Evolutionary conservation across 2,329 filamentous ascomycete genomes (phyloP), one percentile per base, ranked within the genome.

Genomic region (Lachnellula hyalina): DNA sequence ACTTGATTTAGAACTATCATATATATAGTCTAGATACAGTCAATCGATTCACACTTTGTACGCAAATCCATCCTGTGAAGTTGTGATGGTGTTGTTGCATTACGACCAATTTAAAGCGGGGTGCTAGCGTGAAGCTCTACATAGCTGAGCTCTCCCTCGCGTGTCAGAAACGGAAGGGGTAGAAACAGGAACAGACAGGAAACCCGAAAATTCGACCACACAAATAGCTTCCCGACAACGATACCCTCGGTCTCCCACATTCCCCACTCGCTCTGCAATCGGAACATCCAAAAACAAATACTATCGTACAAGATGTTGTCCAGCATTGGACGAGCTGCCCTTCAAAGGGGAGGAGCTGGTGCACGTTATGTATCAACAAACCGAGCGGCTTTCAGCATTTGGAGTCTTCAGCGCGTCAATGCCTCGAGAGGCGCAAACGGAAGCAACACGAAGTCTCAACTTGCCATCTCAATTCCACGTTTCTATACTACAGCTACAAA

Each of bases 271-370:
- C n/a, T 12, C 41, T 12, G 11, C 52, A 49, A 52, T 38, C 45
- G 46, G 41, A 38, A 53, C 50, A 55, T 51, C 49, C 4, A 21
- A 34, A 53, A 19, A 19, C 21, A 25, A 19, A 17, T 28, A 32
- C 32, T 34, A 17, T 28, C 46, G 44, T 32, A 50, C 44, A 61
- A 47, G 51, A 72, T 71, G 70, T 56, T 71, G 51, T 65, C 67
- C 44, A 60, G 58, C 46, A 64, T 67, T 54, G 64, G 67, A 52
- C 66, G 69, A 52, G 62, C 65, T 28, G 62, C 69, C 14, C 54
- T 67, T 19, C 57, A 62, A 51, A 63, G 67, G 53, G 56, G 62
- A 46, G 41, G 55, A 51, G 49, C 47, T 32, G 59, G 58, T 23
- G 57, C 59, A 44, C 57, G 57, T 21, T 47, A 15, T 48, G 58